Evolutionary conservation across 331 rosid genomes (phyloP).

Genomic region (Rhamnella rubrinervis): DNA sequence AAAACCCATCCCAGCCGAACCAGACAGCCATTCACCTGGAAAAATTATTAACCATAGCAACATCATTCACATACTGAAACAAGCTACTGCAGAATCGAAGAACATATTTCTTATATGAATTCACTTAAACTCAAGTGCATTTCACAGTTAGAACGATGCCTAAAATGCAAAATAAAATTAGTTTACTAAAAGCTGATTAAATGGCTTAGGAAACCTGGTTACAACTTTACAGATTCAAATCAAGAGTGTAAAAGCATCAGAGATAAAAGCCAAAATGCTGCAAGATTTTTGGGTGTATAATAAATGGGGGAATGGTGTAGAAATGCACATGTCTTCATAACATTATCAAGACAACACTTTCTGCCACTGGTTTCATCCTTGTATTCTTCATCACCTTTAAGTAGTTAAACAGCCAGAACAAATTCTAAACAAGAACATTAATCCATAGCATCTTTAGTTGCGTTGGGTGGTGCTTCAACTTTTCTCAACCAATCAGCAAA

Average conservation of each 20-base stretch:
- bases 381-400: background rate
- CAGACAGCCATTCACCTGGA: constrained; percentile 73
- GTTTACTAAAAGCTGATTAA: constrained; percentile 4
- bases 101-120: constrained; percentile 5
- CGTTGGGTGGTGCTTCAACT: too few relatives aligned
- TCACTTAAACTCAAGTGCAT: background rate
- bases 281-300: background rate
- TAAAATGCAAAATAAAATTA: constrained; percentile 5
- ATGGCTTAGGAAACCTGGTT: background rate
- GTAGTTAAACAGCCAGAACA: background rate
- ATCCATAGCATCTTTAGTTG: too few relatives aligned
- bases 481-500: too few relatives aligned
- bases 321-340: too few relatives aligned
- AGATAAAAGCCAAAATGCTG: background rate
- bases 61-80: constrained; percentile 25
- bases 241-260: background rate
- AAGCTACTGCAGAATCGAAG: background rate
- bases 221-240: background rate
- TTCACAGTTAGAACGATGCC: background rate
- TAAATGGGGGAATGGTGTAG: too few relatives aligned
- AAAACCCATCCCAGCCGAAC: constrained; percentile 84
- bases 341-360: background rate
- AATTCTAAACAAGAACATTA: too few relatives aligned
- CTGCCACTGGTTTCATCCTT: background rate
- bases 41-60: constrained; percentile 37